Percentiles rank a stretch among this genome's conserved stretches.
These are phyloP conservation scores for Chenopodium formosanum DNA, from an alignment of 148 eudicot genomes.

Conservation along the genomic window DNA sequence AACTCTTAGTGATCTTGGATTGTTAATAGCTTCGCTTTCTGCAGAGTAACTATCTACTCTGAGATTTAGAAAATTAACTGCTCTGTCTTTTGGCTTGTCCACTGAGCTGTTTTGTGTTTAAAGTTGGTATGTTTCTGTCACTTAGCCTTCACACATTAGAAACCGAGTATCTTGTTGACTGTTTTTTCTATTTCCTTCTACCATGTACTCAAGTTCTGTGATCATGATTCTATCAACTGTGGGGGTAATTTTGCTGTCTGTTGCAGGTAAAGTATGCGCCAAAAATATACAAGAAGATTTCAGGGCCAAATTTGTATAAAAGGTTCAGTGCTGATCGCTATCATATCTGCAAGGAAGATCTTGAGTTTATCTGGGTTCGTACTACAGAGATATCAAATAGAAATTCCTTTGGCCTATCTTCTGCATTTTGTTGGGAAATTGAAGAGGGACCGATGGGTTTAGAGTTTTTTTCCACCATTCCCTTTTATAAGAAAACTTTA, in stretches of 20 bases:
- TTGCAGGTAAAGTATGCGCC: slow-evolving; percentile 85
- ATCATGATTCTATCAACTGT: slow-evolving; percentile 5
- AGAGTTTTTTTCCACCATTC: slow-evolving; percentile 46
- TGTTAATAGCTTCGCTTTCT: not conserved
- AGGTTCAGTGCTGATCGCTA: slow-evolving; percentile 69
- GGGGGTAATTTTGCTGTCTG: not conserved
- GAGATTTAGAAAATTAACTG: not conserved
- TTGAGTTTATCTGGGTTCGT: slow-evolving; percentile 79
- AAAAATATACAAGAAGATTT: slow-evolving; percentile 58
- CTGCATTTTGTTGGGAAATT: slow-evolving; percentile 72
- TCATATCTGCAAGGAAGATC: slow-evolving; percentile 81
- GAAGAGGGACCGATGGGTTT: slow-evolving; percentile 38
- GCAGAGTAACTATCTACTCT: not conserved
- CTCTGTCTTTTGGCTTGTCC: not conserved
- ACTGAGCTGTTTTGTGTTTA: not conserved
- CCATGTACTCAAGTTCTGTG: not conserved
- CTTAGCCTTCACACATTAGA: not conserved
- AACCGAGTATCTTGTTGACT: not conserved
- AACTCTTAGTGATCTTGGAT: not conserved
- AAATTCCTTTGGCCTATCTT: slow-evolving; percentile 71
- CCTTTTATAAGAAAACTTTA: slow-evolving; percentile 49
- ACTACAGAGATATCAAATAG: slow-evolving; percentile 67
- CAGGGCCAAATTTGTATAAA: slow-evolving; percentile 58
- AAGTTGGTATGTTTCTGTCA: not conserved
- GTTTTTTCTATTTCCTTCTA: not conserved